Conservation (phyloP, 73 alveolate genomes). For the Durusdinium trenchii region DNA sequence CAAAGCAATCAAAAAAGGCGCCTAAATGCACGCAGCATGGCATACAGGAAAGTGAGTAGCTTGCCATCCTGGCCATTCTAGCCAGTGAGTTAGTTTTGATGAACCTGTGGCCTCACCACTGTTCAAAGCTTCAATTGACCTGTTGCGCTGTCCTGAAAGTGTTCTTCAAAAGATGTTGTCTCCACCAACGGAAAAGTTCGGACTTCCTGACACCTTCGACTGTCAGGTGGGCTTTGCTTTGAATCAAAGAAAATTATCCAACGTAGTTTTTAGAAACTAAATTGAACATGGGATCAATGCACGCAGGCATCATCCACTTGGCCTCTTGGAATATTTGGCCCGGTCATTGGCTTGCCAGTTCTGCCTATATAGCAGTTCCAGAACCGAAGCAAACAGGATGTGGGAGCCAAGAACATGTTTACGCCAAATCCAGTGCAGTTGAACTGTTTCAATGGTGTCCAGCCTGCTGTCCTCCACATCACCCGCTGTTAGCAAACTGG, state of each 20-base stretch:
- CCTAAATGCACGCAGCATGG: constrained; percentile 71
- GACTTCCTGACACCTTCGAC: constrained; percentile 15
- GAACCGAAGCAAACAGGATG: not conserved
- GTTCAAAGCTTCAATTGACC: too few species aligned
- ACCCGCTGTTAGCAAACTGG: constrained; percentile 36
- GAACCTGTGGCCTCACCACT: too few species aligned
- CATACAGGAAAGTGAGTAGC: constrained; percentile 51
- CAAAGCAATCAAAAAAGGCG: too few species aligned
- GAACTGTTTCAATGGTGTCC: not conserved
- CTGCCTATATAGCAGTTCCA: constrained; percentile 24
- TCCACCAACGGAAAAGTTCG: constrained; percentile 20
- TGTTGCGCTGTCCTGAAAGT: constrained; percentile 13
- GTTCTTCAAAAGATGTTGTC: not conserved
- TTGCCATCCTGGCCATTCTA: constrained; percentile 57
- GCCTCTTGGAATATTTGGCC: constrained; percentile 25
- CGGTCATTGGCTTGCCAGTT: constrained; percentile 33
- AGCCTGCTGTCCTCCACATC: constrained; percentile 49
- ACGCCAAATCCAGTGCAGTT: not conserved
- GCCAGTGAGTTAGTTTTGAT: too few species aligned
- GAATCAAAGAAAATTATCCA: not conserved
- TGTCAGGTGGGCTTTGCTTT: not conserved
- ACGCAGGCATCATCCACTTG: not conserved
- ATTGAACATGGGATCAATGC: not conserved
- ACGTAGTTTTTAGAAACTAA: not conserved
- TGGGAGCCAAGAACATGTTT: not conserved